These are phyloP conservation scores for Trichoderma koningii DNA, from an alignment of 2,329 filamentous ascomycete genomes.

Conservation along the genomic window DNA sequence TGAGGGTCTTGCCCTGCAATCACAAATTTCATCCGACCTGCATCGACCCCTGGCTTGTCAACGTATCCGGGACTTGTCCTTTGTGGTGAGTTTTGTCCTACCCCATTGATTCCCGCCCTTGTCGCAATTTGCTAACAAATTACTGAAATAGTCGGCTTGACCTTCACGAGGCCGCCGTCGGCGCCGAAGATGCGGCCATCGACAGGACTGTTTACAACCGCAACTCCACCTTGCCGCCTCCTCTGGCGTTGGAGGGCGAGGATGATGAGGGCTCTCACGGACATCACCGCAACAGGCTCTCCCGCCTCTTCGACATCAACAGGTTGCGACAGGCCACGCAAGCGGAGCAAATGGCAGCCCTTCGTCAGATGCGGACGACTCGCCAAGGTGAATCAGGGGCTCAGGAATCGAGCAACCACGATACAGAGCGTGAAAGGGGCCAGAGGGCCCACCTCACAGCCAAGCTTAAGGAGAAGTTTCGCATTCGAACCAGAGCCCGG, in stretches of 20 bases:
- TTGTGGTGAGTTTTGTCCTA: constrained; percentile 57
- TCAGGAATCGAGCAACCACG: constrained; percentile 31
- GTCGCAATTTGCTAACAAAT: not conserved
- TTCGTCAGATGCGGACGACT: constrained; percentile 49
- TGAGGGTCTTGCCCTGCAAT: constrained; percentile 66
- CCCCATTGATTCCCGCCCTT: not conserved
- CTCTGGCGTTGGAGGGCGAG: constrained; percentile 45
- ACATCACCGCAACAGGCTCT: constrained; percentile 48
- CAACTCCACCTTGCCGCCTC: constrained; percentile 42
- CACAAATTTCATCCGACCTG: constrained; percentile 70
- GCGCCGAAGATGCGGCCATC: constrained; percentile 41
- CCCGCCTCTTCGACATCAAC: constrained; percentile 59
- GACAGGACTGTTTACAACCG: constrained; percentile 29
- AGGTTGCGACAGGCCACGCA: constrained; percentile 59
- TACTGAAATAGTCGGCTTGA: constrained; percentile 53
- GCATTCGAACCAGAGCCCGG: constrained; percentile 52
- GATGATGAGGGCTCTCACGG: constrained; percentile 38
- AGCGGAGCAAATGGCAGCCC: constrained; percentile 63
- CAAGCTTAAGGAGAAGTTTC: constrained; percentile 56
- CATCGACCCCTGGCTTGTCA: constrained; percentile 70
- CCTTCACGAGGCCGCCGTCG: constrained; percentile 50
- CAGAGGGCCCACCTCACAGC: constrained; percentile 50
- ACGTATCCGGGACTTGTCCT: constrained; percentile 69
- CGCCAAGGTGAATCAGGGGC: constrained; percentile 30
- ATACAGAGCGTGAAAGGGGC: constrained; percentile 38